A percentile compares a stretch with the other conserved stretches of the same genome.
phyloP scores from a whole-genome alignment of 805 yeast genomes.

The Spathaspora girioi region DNA sequence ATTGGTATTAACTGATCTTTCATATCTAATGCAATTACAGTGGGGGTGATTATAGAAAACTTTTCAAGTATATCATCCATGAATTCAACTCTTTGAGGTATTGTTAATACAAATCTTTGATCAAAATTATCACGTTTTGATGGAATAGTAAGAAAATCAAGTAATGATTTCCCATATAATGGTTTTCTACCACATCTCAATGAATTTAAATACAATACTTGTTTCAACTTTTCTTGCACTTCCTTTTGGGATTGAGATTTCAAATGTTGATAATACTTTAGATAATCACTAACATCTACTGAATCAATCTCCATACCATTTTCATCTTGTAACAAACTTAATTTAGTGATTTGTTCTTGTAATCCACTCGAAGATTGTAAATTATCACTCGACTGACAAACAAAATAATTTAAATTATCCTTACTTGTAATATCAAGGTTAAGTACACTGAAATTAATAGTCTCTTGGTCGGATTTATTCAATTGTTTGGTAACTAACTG shows the following conservation, averaged over 20 bases:
- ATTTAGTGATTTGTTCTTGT: slow-evolving; percentile 39
- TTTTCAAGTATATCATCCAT: slow-evolving; percentile 59
- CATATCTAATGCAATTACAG: slow-evolving; percentile 74
- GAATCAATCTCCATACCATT: slow-evolving; percentile 11
- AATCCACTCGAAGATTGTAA: slow-evolving; percentile 49
- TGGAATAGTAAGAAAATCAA: slow-evolving; percentile 32
- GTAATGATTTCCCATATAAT: slow-evolving; percentile 59
- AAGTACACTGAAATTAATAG: slow-evolving; percentile 51
- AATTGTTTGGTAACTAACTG: slow-evolving; percentile 23
- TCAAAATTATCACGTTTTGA: neutral
- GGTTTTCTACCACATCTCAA: slow-evolving; percentile 67
- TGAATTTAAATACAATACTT: slow-evolving; percentile 58
- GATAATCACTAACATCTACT: slow-evolving; percentile 32
- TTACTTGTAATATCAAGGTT: slow-evolving; percentile 55
- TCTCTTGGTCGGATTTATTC: slow-evolving; percentile 13
- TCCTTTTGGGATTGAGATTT: slow-evolving; percentile 51
- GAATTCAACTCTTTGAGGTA: slow-evolving; percentile 18
- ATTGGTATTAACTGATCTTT: slow-evolving; percentile 47
- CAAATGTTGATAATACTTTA: slow-evolving; percentile 56
- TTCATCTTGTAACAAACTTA: slow-evolving; percentile 18
- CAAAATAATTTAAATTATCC: slow-evolving; percentile 44
- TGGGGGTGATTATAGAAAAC: slow-evolving; percentile 85
- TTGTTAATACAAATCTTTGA: neutral
- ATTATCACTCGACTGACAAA: slow-evolving; percentile 38
- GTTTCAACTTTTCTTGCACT: slow-evolving; percentile 51